Percentiles rank a stretch among this genome's conserved stretches.
Conservation (phyloP, 768 basidiomycete genomes). For the Rhodotorula babjevae region DNA sequence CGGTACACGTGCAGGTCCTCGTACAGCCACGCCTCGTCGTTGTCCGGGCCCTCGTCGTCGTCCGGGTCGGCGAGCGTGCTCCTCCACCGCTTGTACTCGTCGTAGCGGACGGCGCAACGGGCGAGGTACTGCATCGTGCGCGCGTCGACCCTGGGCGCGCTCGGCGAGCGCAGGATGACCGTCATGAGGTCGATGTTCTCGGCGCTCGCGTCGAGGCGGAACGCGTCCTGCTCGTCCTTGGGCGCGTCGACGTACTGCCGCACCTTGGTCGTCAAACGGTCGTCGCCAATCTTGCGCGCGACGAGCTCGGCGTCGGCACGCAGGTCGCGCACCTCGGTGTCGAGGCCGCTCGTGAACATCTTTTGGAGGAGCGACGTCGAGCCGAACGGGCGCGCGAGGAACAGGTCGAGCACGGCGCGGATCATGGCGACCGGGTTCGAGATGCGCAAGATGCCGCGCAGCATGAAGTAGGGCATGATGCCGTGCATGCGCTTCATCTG, state of each 20-base stretch:
- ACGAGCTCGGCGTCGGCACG: conserved; percentile 54
- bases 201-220: conserved; percentile 66
- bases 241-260: conserved; percentile 79
- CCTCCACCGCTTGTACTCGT: conserved; percentile 62
- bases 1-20: conserved; percentile 82
- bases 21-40: conserved; percentile 94
- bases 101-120: conserved; percentile 71
- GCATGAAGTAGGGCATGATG: conserved; percentile 94
- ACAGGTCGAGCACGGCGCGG: conserved; percentile 80
- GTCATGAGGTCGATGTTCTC: conserved; percentile 73
- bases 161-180: conserved; percentile 67
- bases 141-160: conserved; percentile 67
- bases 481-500: conserved; percentile 88
- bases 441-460: conserved; percentile 83
- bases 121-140: conserved; percentile 76
- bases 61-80: conserved; percentile 67
- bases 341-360: conserved; percentile 90
- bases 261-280: conserved; percentile 80
- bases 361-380: conserved; percentile 84
- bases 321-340: conserved; percentile 72
- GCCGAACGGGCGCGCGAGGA: conserved; percentile 95
- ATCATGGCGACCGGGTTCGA: conserved; percentile 97
- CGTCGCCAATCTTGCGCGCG: conserved; percentile 81
- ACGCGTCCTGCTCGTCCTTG: conserved; percentile 76
- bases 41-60: conserved; percentile 80